phyloP scores from a whole-genome alignment of 495 filamentous ascomycete species.

The Sporormia fimetaria region DNA sequence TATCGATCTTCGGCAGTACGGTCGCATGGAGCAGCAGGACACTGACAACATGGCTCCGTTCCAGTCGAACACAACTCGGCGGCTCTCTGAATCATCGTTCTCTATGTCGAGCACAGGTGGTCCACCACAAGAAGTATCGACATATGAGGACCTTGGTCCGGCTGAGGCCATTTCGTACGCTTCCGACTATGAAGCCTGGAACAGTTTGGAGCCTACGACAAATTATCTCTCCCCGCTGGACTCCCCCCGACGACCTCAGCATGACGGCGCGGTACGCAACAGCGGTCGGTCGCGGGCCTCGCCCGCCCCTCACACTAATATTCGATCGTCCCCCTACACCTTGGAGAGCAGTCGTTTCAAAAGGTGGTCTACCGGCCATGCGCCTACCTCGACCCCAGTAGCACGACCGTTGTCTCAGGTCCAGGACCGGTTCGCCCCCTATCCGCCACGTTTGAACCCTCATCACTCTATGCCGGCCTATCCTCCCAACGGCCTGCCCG shows the following conservation, averaged over 20 bases:
- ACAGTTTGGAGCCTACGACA: constrained; percentile 22
- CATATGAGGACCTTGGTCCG: constrained; percentile 26
- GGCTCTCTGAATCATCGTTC: constrained; percentile 29
- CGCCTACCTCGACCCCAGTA: constrained; percentile 43
- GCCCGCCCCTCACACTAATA: constrained; percentile 51
- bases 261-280: constrained; percentile 25
- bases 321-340: constrained; percentile 53
- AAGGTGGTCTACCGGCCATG: constrained; percentile 58
- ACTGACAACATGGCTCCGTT: constrained; percentile 14
- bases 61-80: constrained; percentile 16
- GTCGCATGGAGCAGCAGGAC: constrained; percentile 15
- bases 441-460: constrained; percentile 22
- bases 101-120: constrained; percentile 29
- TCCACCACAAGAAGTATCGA: constrained; percentile 22
- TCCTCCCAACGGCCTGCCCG: constrained; percentile 23
- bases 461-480: constrained; percentile 42
- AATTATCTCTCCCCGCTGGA: constrained; percentile 27
- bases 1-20: constrained; percentile 29
- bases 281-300: constrained; percentile 46
- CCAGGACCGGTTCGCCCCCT: constrained; percentile 24
- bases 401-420: constrained; percentile 37
- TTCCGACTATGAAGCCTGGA: constrained; percentile 28
- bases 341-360: constrained; percentile 51
- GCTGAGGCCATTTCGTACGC: constrained; percentile 26
- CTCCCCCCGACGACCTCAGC: constrained; percentile 24